Conservation (phyloP, 2,329 filamentous ascomycete species). For the Emmonsiellopsis sp. region DNA sequence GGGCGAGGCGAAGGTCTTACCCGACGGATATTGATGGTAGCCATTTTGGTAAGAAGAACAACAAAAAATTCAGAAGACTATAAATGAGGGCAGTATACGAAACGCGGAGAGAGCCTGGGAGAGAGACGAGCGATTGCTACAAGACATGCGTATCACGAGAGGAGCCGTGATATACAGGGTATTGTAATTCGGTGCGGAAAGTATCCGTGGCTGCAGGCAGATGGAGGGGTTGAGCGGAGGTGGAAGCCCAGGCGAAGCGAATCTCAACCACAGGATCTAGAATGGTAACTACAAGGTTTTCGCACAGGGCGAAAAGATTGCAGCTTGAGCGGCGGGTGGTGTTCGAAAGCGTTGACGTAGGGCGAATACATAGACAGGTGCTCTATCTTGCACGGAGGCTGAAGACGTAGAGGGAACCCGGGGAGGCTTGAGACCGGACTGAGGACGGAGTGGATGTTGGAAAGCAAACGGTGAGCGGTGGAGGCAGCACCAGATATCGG, state of each 20-base stretch:
- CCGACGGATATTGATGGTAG: constrained; percentile 95
- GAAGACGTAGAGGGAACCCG: constrained; percentile 21
- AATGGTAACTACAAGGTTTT: constrained; percentile 84
- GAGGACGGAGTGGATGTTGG: constrained; percentile 5
- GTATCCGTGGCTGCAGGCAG: constrained; percentile 12
- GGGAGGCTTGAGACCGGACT: constrained; percentile 1
- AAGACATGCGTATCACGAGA: constrained; percentile 49
- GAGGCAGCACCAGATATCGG: not conserved
- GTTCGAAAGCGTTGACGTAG: constrained; percentile 88
- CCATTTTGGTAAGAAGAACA: constrained; percentile 57
- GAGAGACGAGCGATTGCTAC: constrained; percentile 37
- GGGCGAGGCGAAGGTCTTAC: constrained; percentile 15
- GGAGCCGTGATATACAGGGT: constrained; percentile 3
- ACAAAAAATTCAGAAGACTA: constrained; percentile 21
- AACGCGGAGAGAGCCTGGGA: constrained; percentile 32
- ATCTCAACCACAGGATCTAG: constrained; percentile 84
- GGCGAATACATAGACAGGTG: constrained; percentile 97
- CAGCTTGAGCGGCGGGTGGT: constrained; percentile 89
- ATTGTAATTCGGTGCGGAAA: constrained; percentile 11
- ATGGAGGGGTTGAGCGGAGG: constrained; percentile 14
- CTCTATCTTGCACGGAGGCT: constrained; percentile 25
- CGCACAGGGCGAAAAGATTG: constrained; percentile 92
- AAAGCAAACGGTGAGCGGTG: constrained; percentile 2
- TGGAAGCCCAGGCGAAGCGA: constrained; percentile 22
- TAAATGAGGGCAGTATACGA: constrained; percentile 19